Base-by-base conservation (phyloP, 2,329 filamentous ascomycete species). In the Diaporthe sp. region DNA sequence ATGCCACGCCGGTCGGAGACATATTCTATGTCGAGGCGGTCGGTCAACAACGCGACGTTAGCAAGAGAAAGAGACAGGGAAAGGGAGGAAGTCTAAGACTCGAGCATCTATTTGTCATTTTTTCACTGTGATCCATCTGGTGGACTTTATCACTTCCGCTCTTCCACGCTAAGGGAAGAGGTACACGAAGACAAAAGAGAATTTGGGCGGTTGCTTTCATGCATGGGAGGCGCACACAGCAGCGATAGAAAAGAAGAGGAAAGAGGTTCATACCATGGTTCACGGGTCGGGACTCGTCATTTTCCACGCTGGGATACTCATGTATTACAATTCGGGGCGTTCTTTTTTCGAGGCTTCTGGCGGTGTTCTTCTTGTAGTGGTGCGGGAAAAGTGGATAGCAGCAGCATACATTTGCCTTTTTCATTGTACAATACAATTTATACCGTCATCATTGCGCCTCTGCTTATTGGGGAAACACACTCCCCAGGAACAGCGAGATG, bases 11-110 rank as follows among this genome's bases (percentile, higher is more conserved):
- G 75, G 37, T 74, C 75, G 8, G 60, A 77, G 20, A 76, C 75
- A n/a, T 77, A 71, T n/a, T 76, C 76, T 37, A 60, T 55, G n/a
- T 71, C 75, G 17, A 73, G 76, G 51, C 70, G 74, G 22, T 72
- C 65, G 20, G 55, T 72, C 1, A 75, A 75, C 15, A 75, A 75
- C 15, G 74, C 73, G 31, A 63, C 60, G 7, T 31, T 65, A 34
- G 71, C 71, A 17, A 65, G 71, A 55, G 71, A 61, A 4, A 58
- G 63, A 8, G 72, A 76, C 20, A 68, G 63, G n/a, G 71, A 53
- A 5, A 70, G 73, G n/a, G 73, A 76, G 25, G 75, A 75, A 39
- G 68, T 65, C 5, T 76, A 75, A 42, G 12, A 25, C n/a, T 13
- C 8, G n/a, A 15, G 5, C 22, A 13, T 7, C 31, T 20, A 20